Evolutionary conservation across 2,329 filamentous ascomycete species (phyloP).

Genomic region (Hypoxylon sp.): DNA sequence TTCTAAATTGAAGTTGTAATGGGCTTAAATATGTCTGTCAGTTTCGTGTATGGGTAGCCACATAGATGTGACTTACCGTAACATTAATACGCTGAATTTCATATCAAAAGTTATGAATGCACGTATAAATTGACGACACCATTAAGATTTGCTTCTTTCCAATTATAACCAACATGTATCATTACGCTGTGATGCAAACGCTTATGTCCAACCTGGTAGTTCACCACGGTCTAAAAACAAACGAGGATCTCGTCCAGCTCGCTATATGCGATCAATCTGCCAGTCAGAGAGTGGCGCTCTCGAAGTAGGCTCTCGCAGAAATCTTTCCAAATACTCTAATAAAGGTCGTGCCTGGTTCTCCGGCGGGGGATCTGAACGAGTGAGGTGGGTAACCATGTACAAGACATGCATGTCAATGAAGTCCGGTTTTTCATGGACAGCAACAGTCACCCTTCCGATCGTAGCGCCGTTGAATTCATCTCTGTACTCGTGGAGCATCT

Average conservation of each 20-base stretch:
- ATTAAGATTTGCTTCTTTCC: neutral
- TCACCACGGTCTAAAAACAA: neutral
- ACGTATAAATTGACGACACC: neutral
- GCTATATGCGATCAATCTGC: neutral
- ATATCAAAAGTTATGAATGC: neutral
- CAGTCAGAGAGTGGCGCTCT: neutral
- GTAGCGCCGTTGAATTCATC: conserved; percentile 12
- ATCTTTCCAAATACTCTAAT: neutral
- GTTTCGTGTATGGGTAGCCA: too few species aligned
- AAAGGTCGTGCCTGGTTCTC: neutral
- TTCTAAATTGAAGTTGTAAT: conserved; percentile 18
- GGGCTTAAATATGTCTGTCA: neutral
- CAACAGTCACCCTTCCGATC: conserved; percentile 18
- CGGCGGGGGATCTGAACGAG: neutral
- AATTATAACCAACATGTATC: neutral
- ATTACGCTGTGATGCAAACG: conserved; percentile 11
- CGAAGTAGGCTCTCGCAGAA: neutral
- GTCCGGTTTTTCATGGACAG: neutral
- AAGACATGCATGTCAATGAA: conserved; percentile 7
- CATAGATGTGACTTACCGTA: too few species aligned
- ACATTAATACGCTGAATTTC: neutral
- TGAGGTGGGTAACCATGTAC: conserved; percentile 26
- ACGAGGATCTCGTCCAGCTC: too few species aligned
- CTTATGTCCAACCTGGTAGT: neutral
- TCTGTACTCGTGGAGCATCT: conserved; percentile 29